A percentile compares a stretch with the other conserved stretches of the same genome.
phyloP scores from a whole-genome alignment of 179 eudicot species.

The Beta lomatogona region DNA sequence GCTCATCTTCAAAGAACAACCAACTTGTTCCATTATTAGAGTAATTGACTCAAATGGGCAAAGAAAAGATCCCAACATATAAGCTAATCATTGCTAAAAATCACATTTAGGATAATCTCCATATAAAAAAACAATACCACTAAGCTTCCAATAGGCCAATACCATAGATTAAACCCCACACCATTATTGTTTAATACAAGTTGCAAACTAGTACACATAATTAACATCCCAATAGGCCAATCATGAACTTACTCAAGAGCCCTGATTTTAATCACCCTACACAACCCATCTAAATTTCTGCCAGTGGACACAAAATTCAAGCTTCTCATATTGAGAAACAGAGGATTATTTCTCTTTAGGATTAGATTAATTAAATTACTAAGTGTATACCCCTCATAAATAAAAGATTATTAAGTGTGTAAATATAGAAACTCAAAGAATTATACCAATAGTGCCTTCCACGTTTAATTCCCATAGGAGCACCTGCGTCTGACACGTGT shows the following conservation, averaged over 20 bases:
- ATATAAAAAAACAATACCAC: neutral
- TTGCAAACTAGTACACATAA: neutral
- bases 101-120: neutral
- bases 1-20: neutral
- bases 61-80: conserved; percentile 4
- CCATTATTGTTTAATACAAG: neutral
- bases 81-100: neutral
- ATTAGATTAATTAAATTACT: neutral
- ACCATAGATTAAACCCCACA: neutral
- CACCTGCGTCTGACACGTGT: conserved; percentile 39
- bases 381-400: too few relatives aligned
- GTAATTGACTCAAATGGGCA: neutral
- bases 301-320: neutral
- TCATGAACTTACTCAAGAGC: neutral
- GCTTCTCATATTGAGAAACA: neutral
- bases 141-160: neutral
- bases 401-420: neutral
- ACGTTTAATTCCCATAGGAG: conserved; percentile 19
- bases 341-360: neutral
- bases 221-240: neutral
- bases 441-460: conserved; percentile 28
- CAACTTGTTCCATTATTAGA: neutral
- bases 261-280: neutral
- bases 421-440: conserved; percentile 12
- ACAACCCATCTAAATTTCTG: neutral